Evolutionary conservation across 441 rosid genomes (phyloP).

Genomic region (Erysimum cheiri): DNA sequence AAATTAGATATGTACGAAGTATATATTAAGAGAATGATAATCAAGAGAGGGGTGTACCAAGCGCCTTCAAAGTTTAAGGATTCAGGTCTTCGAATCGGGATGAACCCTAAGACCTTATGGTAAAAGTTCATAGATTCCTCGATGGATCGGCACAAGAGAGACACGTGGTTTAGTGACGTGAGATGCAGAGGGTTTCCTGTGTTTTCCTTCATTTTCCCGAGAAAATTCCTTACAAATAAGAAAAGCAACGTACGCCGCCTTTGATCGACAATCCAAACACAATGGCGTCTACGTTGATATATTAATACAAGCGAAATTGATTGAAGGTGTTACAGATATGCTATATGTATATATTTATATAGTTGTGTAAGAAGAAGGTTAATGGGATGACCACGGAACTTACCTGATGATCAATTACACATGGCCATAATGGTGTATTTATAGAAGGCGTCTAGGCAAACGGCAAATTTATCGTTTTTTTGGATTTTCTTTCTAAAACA

Average conservation of each 20-base stretch:
- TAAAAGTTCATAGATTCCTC: conserved; percentile 76
- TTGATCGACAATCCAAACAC: not conserved
- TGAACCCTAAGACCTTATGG: conserved; percentile 73
- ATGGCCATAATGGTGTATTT: conserved; percentile 26
- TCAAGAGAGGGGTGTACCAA: conserved; percentile 46
- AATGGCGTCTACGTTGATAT: conserved; percentile 19
- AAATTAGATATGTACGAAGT: not conserved
- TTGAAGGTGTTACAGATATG: not conserved
- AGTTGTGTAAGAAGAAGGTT: conserved; percentile 18
- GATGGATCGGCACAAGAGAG: conserved; percentile 69
- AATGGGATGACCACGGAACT: conserved; percentile 27
- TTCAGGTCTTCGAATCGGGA: conserved; percentile 79
- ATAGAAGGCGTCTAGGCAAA: conserved; percentile 23
- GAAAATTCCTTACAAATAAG: not conserved
- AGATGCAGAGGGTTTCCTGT: conserved; percentile 74
- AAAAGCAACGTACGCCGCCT: not conserved
- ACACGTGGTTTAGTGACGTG: conserved; percentile 82
- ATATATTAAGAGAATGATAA: not conserved
- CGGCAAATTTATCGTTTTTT: not conserved
- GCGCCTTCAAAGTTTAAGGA: conserved; percentile 89
- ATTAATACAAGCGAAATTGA: conserved; percentile 3
- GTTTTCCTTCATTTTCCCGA: conserved; percentile 57
- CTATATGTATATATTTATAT: not conserved
- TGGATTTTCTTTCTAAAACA: no score
- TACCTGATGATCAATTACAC: conserved; percentile 19